Evolutionary conservation across 2,329 filamentous ascomycete genomes (phyloP).

Genomic region (Fusarium papillatum): DNA sequence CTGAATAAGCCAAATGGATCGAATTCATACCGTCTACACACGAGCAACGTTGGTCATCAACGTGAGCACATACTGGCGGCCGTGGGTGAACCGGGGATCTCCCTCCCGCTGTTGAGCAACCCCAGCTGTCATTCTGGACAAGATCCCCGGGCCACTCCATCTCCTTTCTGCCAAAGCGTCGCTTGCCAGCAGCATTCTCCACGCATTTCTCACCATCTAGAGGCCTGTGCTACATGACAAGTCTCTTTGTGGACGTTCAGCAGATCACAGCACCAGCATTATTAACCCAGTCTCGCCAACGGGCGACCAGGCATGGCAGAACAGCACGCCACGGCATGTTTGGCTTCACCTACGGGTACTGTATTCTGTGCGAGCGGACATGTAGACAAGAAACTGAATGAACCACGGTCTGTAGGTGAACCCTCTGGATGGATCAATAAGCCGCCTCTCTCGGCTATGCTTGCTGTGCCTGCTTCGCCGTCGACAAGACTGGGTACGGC

Average conservation of each 20-base stretch:
- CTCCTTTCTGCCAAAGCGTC: conserved; percentile 28
- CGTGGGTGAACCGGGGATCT: conserved; percentile 36
- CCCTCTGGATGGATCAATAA: conserved; percentile 25
- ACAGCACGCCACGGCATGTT: conserved; percentile 29
- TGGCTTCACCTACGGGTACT: conserved; percentile 30
- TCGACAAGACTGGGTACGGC: conserved; percentile 27
- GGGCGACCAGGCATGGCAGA: conserved; percentile 30
- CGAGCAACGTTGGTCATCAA: conserved; percentile 29
- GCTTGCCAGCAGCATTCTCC: conserved; percentile 30
- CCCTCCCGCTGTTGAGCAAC: conserved; percentile 39
- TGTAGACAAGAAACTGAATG: conserved; percentile 21
- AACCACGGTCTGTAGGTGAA: conserved; percentile 25
- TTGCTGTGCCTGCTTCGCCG: conserved; percentile 37
- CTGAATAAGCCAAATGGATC: conserved; percentile 7
- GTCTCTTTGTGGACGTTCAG: conserved; percentile 29
- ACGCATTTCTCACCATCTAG: conserved; percentile 20
- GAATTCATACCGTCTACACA: conserved; percentile 12
- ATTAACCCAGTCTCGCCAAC: conserved; percentile 37
- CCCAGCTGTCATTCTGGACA: conserved; percentile 31
- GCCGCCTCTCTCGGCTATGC: conserved; percentile 40
- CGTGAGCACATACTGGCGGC: conserved; percentile 20
- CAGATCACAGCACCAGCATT: conserved; percentile 26
- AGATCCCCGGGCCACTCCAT: conserved; percentile 37
- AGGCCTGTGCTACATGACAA: conserved; percentile 37
- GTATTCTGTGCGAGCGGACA: conserved; percentile 31